Conservation (phyloP, 768 basidiomycete genomes). For the Collybia mongolica region DNA sequence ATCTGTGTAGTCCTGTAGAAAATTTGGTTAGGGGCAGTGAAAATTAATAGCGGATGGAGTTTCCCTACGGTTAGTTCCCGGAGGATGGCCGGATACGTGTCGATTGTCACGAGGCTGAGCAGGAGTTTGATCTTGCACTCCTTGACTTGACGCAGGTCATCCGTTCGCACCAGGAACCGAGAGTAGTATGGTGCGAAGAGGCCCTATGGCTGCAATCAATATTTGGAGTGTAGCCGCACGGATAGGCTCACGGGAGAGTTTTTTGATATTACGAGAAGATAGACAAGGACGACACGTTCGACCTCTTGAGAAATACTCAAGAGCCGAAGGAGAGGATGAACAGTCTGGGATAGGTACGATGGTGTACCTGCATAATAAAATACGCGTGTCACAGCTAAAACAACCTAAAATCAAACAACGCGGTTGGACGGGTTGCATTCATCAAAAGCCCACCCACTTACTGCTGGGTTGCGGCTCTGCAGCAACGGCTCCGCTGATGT, state of each 20-base stretch:
- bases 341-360: constrained; percentile 52
- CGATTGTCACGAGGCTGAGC: constrained; percentile 57
- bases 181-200: constrained; percentile 63
- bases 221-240: background rate
- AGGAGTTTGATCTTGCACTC: constrained; percentile 75
- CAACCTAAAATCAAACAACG: constrained; percentile 50
- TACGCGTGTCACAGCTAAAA: constrained; percentile 69
- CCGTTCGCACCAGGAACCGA: constrained; percentile 66
- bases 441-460: constrained; percentile 32
- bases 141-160: constrained; percentile 69
- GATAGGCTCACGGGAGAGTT: constrained; percentile 58
- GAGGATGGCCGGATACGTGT: constrained; percentile 71
- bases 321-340: constrained; percentile 74
- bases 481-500: constrained; percentile 74
- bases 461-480: constrained; percentile 85
- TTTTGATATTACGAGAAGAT: constrained; percentile 64
- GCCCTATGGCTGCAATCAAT: constrained; percentile 35
- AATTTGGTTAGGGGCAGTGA: background rate
- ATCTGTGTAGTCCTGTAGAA: constrained; percentile 73
- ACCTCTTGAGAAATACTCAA: constrained; percentile 69
- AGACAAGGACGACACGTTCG: constrained; percentile 71
- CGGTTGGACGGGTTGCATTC: background rate
- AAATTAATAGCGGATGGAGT: background rate
- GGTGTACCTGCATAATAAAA: constrained; percentile 74
- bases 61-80: constrained; percentile 79